Conservation (phyloP, 1,139 yeast species). For the Tardiomyces digboiensis region DNA sequence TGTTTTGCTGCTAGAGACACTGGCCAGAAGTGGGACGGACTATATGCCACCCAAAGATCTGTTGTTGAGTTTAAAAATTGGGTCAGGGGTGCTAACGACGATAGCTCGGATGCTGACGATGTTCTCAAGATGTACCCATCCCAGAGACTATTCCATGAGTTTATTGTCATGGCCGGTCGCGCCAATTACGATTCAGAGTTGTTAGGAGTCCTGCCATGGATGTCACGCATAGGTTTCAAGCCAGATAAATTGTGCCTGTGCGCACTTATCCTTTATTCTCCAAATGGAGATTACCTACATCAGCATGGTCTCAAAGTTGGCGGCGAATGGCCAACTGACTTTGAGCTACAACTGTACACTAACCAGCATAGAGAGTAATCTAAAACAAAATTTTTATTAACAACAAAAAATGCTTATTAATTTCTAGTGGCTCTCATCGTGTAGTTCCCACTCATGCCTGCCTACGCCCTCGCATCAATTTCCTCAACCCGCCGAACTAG, state of each 20-base stretch:
- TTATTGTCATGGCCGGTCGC: constrained; percentile 40
- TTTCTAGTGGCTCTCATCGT: too few species aligned
- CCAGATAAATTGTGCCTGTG: constrained; percentile 32
- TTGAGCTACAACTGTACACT: constrained; percentile 1
- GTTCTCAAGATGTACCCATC: constrained; percentile 32
- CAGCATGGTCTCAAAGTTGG: constrained; percentile 14
- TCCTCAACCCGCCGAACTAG: constrained; percentile 18
- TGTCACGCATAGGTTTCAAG: constrained; percentile 43
- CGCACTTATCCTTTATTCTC: constrained; percentile 23
- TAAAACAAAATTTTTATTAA: not conserved
- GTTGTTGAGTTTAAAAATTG: constrained; percentile 44
- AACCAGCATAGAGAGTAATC: not conserved
- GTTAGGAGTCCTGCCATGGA: constrained; percentile 43
- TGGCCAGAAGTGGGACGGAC: constrained; percentile 34
- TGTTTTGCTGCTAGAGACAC: constrained; percentile 21
- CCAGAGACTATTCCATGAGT: constrained; percentile 37
- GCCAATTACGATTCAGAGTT: constrained; percentile 43
- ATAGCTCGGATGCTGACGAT: constrained; percentile 23
- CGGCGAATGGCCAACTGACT: constrained; percentile 23
- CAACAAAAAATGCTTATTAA: not conserved
- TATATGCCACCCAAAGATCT: constrained; percentile 53
- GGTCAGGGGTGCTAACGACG: constrained; percentile 22
- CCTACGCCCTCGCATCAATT: constrained; percentile 5
- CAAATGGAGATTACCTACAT: constrained; percentile 20
- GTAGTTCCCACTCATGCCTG: too few species aligned